Base-by-base conservation (phyloP, 2,329 filamentous ascomycete species). In the Calonectria ilicicola region DNA sequence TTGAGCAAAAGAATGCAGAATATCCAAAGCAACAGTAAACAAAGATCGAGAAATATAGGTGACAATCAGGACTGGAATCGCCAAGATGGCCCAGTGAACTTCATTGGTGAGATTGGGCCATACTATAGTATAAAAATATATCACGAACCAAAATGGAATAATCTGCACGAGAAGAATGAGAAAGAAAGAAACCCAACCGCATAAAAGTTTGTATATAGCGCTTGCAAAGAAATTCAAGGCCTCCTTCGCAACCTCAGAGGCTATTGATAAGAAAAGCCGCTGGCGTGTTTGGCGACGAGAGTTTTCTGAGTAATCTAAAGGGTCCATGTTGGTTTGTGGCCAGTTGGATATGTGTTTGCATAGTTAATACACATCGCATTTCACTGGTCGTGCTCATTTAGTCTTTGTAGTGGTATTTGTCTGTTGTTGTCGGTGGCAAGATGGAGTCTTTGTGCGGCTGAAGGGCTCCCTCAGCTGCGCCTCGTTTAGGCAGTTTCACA, bases 231-330 rank as follows among this genome's bases (percentile, higher is more conserved):
- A 19, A 7, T 32, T 38, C 3, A 63, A 21, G 7, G 69, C 44
- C 60, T 70, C 69, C 14, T 32, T 32, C 15, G 53, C 53, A 21
- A 32, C 69, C 23, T 70, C 69, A 8, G 49, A 62, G n/a, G 42
- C 44, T 10, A 70, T 70, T 32, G 63, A 46, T n/a, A 62, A 8
- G 21, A 66, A 15, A 35, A 70, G 26, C 7, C 46, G 63, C 21
- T 44, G 32, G 26, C 63, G 51, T 32, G n/a, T 29, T 29, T 23
- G 60, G 26, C 47, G 60, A 19, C 26, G 58, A 42, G 42, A 47
- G 35, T 21, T 32, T 19, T 67, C 63, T 19, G 53, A 17, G 17
- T 44, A 46, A 29, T 63, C 62, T 9, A 63, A 35, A 5, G 53
- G 14, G n/a, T 46, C 21, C 69, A 70, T 70, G 17, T 2, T 26